phyloP scores from a whole-genome alignment of 2,329 filamentous ascomycete genomes.

The Paracoccidioides lutzii region DNA sequence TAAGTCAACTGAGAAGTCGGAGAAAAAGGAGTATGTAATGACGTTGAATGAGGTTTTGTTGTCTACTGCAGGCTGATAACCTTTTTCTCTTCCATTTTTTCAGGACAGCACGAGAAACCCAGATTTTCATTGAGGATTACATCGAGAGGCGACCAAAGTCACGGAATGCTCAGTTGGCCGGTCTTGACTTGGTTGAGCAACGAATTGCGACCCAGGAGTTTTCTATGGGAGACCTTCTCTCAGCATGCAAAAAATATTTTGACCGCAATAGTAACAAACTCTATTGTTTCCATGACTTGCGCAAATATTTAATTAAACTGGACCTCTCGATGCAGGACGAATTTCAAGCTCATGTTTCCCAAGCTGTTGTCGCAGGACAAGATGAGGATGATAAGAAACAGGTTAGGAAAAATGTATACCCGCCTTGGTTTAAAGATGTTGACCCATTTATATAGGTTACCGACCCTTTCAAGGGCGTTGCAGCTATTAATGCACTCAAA shows the following conservation, averaged over 20 bases:
- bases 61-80: background rate
- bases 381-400: constrained; percentile 5
- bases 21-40: constrained; percentile 22
- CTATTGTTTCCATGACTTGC: constrained; percentile 35
- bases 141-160: constrained; percentile 25
- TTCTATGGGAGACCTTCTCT: constrained; percentile 22
- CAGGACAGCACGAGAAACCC: constrained; percentile 21
- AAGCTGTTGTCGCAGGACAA: constrained; percentile 4
- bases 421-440: background rate
- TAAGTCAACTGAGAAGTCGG: constrained; percentile 20
- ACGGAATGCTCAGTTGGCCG: constrained; percentile 31
- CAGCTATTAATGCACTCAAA: constrained; percentile 32
- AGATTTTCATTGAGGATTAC: constrained; percentile 25
- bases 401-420: constrained; percentile 13
- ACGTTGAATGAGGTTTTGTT: background rate
- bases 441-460: constrained; percentile 10
- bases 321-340: constrained; percentile 16
- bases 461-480: constrained; percentile 17
- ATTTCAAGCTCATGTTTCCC: constrained; percentile 15
- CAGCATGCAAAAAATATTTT: constrained; percentile 29
- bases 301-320: constrained; percentile 21
- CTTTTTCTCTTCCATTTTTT: constrained; percentile 5
- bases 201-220: constrained; percentile 17
- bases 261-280: constrained; percentile 29
- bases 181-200: constrained; percentile 20